Conservation (phyloP, 352 stramenopile species). For the Phytophthora colocasiae region DNA sequence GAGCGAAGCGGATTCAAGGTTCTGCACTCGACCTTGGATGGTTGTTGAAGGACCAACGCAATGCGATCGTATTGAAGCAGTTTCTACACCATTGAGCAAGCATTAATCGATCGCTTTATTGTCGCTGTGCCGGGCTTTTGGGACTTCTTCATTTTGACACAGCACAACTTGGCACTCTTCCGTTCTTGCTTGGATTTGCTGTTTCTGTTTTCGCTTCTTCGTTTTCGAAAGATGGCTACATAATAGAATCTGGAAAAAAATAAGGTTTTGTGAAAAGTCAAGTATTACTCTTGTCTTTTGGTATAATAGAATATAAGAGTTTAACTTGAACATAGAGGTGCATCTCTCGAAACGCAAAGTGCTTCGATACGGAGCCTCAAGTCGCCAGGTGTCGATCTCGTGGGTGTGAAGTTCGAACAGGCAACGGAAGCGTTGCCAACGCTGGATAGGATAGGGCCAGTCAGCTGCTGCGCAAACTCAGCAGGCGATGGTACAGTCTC, state of each 20-base stretch:
- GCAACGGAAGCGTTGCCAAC: conserved; percentile 12
- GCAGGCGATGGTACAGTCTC: conserved; percentile 32
- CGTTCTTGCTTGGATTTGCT: not conserved
- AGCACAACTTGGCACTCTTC: conserved; percentile 20
- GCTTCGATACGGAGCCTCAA: too few species aligned
- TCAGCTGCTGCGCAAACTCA: conserved; percentile 32
- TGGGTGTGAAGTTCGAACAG: conserved; percentile 17
- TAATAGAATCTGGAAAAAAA: too few species aligned
- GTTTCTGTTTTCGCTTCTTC: too few species aligned
- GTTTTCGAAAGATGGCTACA: too few species aligned
- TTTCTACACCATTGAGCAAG: conserved; percentile 12
- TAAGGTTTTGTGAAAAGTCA: too few species aligned
- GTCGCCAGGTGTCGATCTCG: conserved; percentile 15
- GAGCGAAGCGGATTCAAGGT: conserved; percentile 10
- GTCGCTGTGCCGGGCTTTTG: conserved; percentile 12
- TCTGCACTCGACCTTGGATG: conserved; percentile 24
- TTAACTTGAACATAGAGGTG: too few species aligned
- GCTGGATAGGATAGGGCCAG: conserved; percentile 11
- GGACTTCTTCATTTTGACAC: conserved; percentile 6
- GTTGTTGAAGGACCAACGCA: conserved; percentile 41
- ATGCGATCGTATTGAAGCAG: conserved; percentile 35
- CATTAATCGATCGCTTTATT: not conserved
- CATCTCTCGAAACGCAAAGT: too few species aligned
- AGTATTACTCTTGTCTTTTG: too few species aligned
- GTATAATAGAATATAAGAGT: too few species aligned